These are phyloP conservation scores for Fusarium sp. DNA, from an alignment of 2,329 filamentous ascomycete species.

Conservation along the genomic window DNA sequence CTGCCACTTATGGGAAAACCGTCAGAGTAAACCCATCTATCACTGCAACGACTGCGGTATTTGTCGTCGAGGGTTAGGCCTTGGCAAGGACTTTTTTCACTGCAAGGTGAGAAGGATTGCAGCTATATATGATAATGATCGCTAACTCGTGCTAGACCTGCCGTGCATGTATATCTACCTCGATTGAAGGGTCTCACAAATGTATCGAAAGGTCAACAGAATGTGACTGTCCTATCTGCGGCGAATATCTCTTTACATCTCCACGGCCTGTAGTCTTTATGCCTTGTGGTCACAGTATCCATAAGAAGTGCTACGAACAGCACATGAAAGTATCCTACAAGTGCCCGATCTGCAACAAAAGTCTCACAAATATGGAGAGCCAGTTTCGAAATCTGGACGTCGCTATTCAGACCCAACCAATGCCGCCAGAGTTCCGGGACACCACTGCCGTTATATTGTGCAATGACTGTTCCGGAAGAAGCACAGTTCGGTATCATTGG, in stretches of 20 bases:
- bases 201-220: conserved; percentile 96
- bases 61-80: conserved; percentile 87
- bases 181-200: conserved; percentile 85
- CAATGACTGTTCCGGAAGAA: conserved; percentile 93
- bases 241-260: conserved; percentile 96
- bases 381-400: conserved; percentile 93
- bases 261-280: conserved; percentile 91
- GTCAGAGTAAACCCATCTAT: conserved; percentile 90
- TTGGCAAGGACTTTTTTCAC: conserved; percentile 97
- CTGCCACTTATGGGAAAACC: conserved; percentile 98
- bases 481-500: conserved; percentile 92
- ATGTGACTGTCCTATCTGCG: conserved; percentile 96
- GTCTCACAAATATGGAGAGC: conserved; percentile 96
- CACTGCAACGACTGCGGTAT: conserved; percentile 97
- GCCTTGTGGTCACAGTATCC: conserved; percentile 95
- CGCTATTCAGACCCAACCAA: conserved; percentile 88
- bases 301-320: conserved; percentile 87
- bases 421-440: conserved; percentile 85
- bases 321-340: conserved; percentile 93
- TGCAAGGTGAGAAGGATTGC: conserved; percentile 79
- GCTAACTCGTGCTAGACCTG: conserved; percentile 71
- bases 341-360: conserved; percentile 96
- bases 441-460: conserved; percentile 88
- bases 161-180: conserved; percentile 92
- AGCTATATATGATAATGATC: background rate